Conservation (phyloP, 805 yeast genomes). For the Pichia californica region DNA sequence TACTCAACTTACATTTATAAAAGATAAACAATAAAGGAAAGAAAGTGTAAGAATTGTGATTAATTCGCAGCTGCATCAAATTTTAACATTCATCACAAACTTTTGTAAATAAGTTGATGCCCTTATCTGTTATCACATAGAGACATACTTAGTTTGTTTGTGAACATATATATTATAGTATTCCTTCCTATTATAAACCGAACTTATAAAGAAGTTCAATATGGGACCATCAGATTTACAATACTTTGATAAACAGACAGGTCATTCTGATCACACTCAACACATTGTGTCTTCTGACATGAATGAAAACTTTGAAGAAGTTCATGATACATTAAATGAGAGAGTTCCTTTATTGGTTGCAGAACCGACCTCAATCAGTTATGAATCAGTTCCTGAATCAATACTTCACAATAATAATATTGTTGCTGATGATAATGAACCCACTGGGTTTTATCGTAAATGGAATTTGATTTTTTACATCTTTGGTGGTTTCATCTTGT, state of each 20-base stretch:
- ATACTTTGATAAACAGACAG: constrained; percentile 1
- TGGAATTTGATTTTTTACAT: background rate
- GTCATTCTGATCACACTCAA: background rate
- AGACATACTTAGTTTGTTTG: no score
- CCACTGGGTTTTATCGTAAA: background rate
- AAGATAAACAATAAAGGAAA: no score
- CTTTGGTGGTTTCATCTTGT: background rate
- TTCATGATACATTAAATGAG: background rate
- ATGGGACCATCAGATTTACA: background rate
- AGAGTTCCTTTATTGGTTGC: constrained; percentile 1
- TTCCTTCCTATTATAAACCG: no score
- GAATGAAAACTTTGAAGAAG: background rate
- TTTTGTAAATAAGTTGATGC: no score
- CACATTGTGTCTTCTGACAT: no score
- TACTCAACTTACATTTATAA: no score
- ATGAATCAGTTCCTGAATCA: constrained; percentile 1
- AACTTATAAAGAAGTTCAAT: background rate
- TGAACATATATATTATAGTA: no score
- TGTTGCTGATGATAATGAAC: background rate
- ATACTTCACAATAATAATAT: background rate
- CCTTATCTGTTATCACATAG: no score
- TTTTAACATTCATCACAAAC: no score
- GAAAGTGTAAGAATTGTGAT: no score
- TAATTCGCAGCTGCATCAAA: no score
- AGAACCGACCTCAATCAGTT: constrained; percentile 3